A percentile compares a stretch with the other conserved stretches of the same genome.
Conservation (phyloP, 164 flowering plant species). For the Litsea cubeba region DNA sequence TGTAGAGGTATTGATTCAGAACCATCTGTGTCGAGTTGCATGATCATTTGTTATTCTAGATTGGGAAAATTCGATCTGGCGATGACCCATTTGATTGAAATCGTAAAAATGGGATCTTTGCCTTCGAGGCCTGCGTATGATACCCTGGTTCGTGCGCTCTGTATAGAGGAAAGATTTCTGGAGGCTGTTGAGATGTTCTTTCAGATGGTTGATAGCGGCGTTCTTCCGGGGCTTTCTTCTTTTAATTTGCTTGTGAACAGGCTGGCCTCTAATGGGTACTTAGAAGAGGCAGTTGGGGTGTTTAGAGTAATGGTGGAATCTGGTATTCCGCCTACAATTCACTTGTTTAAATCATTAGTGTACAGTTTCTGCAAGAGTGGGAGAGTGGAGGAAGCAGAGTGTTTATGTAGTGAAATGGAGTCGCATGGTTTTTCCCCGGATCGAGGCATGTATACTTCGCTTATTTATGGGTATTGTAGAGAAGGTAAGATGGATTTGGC, state of each 20-base stretch:
- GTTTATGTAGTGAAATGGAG: conserved; percentile 44
- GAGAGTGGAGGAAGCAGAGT: conserved; percentile 42
- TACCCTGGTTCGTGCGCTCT: conserved; percentile 30
- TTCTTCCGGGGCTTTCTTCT: conserved; percentile 18
- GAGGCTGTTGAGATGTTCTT: conserved; percentile 37
- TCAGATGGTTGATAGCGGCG: conserved; percentile 17
- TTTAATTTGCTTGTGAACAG: conserved; percentile 36
- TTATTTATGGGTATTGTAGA: conserved; percentile 47
- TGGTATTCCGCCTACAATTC: conserved; percentile 27
- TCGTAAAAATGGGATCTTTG: conserved; percentile 14
- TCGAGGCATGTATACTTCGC: conserved; percentile 41
- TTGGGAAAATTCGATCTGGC: conserved; percentile 49
- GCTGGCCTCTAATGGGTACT: conserved; percentile 33
- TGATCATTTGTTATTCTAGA: conserved; percentile 44
- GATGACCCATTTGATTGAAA: conserved; percentile 23
- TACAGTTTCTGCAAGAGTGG: conserved; percentile 38
- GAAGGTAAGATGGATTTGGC: conserved; percentile 49
- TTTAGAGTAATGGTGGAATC: conserved; percentile 31
- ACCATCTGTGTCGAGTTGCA: conserved; percentile 30
- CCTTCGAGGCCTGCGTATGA: conserved; percentile 30
- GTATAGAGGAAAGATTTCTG: conserved; percentile 20
- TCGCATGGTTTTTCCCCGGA: conserved; percentile 31
- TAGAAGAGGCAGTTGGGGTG: conserved; percentile 42
- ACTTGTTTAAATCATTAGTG: conserved; percentile 38
- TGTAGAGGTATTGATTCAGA: conserved; percentile 31